These are phyloP conservation scores for Pyricularia sp. DNA, from an alignment of 2,329 filamentous ascomycete genomes.

Conservation along the genomic window DNA sequence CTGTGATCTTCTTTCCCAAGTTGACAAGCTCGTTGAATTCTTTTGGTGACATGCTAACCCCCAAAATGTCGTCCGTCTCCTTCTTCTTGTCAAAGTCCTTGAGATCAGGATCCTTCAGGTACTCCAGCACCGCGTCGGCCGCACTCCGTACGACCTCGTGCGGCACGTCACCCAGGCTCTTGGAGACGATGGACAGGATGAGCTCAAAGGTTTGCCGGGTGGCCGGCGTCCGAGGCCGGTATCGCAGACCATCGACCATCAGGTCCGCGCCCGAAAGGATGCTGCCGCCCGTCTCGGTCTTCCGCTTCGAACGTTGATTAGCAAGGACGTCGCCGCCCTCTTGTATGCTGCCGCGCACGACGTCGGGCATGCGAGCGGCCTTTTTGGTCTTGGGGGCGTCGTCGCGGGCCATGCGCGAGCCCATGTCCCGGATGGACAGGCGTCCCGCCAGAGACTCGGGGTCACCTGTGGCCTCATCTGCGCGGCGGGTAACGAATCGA, in stretches of 20 bases:
- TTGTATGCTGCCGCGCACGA: constrained; percentile 65
- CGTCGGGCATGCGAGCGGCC: constrained; percentile 53
- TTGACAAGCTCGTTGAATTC: constrained; percentile 97
- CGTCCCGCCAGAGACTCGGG: constrained; percentile 94
- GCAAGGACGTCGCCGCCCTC: constrained; percentile 74
- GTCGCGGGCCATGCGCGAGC: constrained; percentile 71
- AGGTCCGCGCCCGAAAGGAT: constrained; percentile 79
- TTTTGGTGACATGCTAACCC: constrained; percentile 71
- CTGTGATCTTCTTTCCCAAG: constrained; percentile 95
- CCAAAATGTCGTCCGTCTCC: constrained; percentile 88
- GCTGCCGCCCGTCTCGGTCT: constrained; percentile 64
- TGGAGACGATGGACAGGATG: constrained; percentile 83
- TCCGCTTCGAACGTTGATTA: constrained; percentile 67
- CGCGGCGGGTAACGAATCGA: constrained; percentile 84
- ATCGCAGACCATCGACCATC: constrained; percentile 82
- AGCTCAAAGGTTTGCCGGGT: constrained; percentile 92
- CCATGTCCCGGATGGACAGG: constrained; percentile 93
- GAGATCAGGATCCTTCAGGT: constrained; percentile 86
- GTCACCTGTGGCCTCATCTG: constrained; percentile 92
- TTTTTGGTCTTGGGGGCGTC: constrained; percentile 69
- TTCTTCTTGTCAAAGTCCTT: constrained; percentile 99
- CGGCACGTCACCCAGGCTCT: constrained; percentile 83
- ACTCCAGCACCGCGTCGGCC: constrained; percentile 83
- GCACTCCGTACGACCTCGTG: constrained; percentile 89
- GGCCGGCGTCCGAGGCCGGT: constrained; percentile 82